Base-by-base conservation (phyloP, 176 grass and related monocot genomes). In the Cenchrus americanus region DNA sequence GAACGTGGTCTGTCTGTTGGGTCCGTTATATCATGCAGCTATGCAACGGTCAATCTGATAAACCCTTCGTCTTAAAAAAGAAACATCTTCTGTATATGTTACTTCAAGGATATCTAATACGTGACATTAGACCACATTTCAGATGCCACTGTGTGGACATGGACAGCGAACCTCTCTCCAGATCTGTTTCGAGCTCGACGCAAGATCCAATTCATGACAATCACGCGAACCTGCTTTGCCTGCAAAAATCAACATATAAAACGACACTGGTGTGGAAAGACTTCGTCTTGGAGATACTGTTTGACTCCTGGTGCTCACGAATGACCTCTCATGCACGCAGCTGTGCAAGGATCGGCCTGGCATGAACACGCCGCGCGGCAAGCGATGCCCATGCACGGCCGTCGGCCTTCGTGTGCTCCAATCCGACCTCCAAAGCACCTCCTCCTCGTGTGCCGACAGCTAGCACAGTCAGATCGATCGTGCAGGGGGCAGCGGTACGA, bases 391-490 rank as follows among this genome's bases (percentile, higher is more conserved):
- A 63, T 51, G 57, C 57, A 30, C 10, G 44, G 34, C 73, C 23
- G 27, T 72, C 66, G 67, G 74, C 80, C 23, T 12, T 15, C 3
- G 71, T 24, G 40, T 24, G 40, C 50, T 74, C 23, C 50, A 10
- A 69, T 74, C 23, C 50, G 14, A 69, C 11, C 19, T 32, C 21
- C 0, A 4, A 13, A 30, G 27, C 27, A 3, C 50, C 42, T 61
- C 55, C 7, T 1, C 61, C 24, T 63, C 52, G 83, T 80, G 69
- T 53, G 82, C 82, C 77, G 77, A 85, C 82, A 81, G 34, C 34
- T 37, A 37, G 12, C 27, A 17, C 18, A 61, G 49, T 15, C 41
- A 43, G 50, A 30, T 61, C 82, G 50, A 30, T 61, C 82, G 69
- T 59, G 87, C 23, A 65, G 61, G 64, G 1, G 14, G 18, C 62